A percentile compares a stretch with the other conserved stretches of the same genome.
These are phyloP conservation scores for Aurifilum marmelostoma DNA, from an alignment of 2,329 filamentous ascomycete genomes.

Conservation along the genomic window DNA sequence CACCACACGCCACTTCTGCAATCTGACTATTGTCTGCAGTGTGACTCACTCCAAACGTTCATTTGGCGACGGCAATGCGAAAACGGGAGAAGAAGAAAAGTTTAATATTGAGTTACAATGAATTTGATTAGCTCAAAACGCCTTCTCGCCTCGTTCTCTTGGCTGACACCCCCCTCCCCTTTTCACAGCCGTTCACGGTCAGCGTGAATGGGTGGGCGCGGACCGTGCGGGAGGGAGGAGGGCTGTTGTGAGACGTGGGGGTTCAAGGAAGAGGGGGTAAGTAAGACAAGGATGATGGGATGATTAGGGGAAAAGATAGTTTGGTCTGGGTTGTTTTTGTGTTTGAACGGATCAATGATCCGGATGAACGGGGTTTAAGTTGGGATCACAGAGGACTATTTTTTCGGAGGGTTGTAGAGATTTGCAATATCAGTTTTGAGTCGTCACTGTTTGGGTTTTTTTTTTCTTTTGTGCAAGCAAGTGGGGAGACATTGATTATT, in stretches of 20 bases:
- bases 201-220: constrained; percentile 16
- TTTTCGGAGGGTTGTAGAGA: neutral
- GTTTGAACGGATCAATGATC: neutral
- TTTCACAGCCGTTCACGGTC: constrained; percentile 23
- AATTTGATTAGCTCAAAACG: neutral
- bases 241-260: neutral
- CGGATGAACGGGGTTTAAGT: neutral
- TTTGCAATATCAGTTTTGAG: neutral
- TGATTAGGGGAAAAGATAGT: neutral
- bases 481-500: too few species aligned
- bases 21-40: neutral
- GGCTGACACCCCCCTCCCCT: neutral
- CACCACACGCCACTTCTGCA: neutral
- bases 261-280: neutral
- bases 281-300: neutral
- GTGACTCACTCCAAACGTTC: constrained; percentile 20
- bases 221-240: neutral
- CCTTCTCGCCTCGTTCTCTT: neutral
- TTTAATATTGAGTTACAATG: constrained; percentile 14
- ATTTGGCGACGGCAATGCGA: neutral
- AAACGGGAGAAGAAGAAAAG: neutral
- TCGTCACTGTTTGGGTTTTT: neutral
- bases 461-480: too few species aligned
- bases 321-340: neutral
- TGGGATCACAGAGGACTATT: neutral